Evolutionary conservation across 1,284 basidiomycete genomes (phyloP), one percentile per base, ranked within the genome.

Genomic region (Blastosporella zonata): DNA sequence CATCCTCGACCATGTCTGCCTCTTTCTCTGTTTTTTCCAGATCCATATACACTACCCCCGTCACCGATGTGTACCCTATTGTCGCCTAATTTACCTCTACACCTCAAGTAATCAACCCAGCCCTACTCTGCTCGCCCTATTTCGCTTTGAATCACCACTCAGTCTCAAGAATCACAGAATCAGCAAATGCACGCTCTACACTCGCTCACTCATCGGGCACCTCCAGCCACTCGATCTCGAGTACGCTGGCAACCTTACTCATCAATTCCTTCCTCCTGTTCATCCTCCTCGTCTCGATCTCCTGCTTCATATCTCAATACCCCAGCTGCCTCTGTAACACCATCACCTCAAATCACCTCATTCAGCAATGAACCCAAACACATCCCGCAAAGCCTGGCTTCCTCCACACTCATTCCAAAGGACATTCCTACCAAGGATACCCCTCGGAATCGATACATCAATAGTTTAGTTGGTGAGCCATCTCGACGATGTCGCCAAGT

Each of bases 201-300:
- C 52, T 73, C 79, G 12, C 67, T 86, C 50, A 74, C 83, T 69
- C 83, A 86, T 63, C 71, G 84, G 70, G 83, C 82, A 37, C 79
- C 81, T 42, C 77, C 80, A 59, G 79, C 81, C 10, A 77, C 84
- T 50, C 78, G 82, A 58, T 70, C 78, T 40, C 70, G 82, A 64
- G 71, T 81, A 60, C 81, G 84, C 59, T 88, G 86, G 85, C 86
- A 89, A 67, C 85, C 86, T 54, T 88, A 88, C 66, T 68, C 55
- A 55, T 67, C 62, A 55, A 67, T 69, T 58, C 67, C 65, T 44
- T 59, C 65, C 36, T 62, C 63, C 44, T 68, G 62, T 46, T 67
- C 56, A 46, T 61, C 67, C 37, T 55, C 68, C 43, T 67, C 72
- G 40, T 67, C 72, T 57, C 70, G 69, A 59, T 74, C 79, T 33